phyloP scores from a whole-genome alignment of 208 protist species.

The Wallacemonas sp. region DNA sequence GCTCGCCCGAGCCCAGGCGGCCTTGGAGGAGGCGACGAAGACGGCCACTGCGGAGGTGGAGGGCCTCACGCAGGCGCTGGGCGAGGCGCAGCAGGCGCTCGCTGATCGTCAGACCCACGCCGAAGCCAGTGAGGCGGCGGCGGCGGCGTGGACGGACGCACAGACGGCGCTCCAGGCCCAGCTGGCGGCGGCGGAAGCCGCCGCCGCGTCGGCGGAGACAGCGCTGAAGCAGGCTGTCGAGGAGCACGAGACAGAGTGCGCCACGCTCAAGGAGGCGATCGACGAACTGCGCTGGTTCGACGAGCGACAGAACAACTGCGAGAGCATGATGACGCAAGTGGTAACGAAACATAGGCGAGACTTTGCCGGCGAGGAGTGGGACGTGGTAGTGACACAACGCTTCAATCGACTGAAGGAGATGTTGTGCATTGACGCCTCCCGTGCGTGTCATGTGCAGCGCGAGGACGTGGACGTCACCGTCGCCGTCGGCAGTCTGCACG shows the following conservation, averaged over 20 bases:
- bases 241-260: constrained; percentile 1
- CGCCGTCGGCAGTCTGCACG: constrained; percentile 33
- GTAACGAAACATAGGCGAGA: constrained; percentile 8
- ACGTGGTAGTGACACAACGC: constrained; percentile 17
- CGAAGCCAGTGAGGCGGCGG: too few species aligned
- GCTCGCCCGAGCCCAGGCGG: not conserved
- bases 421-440: constrained; percentile 31
- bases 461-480: constrained; percentile 30
- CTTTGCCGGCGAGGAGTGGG: constrained; percentile 36
- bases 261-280: not conserved
- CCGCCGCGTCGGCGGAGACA: not conserved
- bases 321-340: constrained; percentile 1
- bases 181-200: constrained; percentile 11
- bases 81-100: not conserved
- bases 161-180: not conserved
- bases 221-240: not conserved
- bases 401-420: constrained; percentile 27
- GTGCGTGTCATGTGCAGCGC: constrained; percentile 37
- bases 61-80: not conserved
- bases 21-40: constrained; percentile 8
- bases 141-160: not conserved
- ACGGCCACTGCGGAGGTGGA: not conserved
- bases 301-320: constrained; percentile 14
- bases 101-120: not conserved
- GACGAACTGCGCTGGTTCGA: constrained; percentile 20